Evolutionary conservation across 352 stramenopile species (phyloP), one percentile per base, ranked within the genome.

Genomic region (Pythium aristosporum): DNA sequence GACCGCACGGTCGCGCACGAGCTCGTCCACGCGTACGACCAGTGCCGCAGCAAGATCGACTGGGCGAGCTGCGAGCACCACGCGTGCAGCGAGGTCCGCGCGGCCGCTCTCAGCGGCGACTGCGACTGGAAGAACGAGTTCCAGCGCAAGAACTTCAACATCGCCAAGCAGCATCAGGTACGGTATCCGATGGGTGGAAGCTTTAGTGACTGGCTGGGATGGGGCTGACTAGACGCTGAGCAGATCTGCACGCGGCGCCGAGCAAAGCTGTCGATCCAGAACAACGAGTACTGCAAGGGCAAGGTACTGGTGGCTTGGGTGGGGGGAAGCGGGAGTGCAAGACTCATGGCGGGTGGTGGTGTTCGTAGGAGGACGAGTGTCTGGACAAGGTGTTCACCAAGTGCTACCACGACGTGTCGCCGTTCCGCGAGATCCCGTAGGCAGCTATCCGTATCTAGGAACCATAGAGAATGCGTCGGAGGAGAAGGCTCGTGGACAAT

Each of bases 21-120:
- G 72, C 77, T 98, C 58, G 92, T 98, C 62, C 93, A 98, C 70
- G 93, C 93, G 8, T 98, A 91, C 63, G 93, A 98, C 69, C 86
- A 97, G 73, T 98, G 91, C 74, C 88, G 92, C 56, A 86, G 88
- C 63, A 96, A 98, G 66, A 82, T 98, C 51, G 84, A 98, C 74
- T 98, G 89, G 87, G 85, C 82, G 63, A 96, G 96, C 75, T 97
- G 88, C 75, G 85, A 96, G 65, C 89, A 98, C 63, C 82, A 96
- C 66, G 91, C 92, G 20, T 98, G 93, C 73, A 97, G 87, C 52
- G 93, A 98, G 74, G 87, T 95, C 34, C 82, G 85, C 18, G 84
- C 87, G 18, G 85, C 86, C 41, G 82, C 84, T 50, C 72, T 93
- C 30, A 95, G 90, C 57, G 90, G 90, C 30, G 90, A 97, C 65